Evolutionary conservation across 2,329 filamentous ascomycete species (phyloP).

Genomic region (Cladophialophora carrionii): DNA sequence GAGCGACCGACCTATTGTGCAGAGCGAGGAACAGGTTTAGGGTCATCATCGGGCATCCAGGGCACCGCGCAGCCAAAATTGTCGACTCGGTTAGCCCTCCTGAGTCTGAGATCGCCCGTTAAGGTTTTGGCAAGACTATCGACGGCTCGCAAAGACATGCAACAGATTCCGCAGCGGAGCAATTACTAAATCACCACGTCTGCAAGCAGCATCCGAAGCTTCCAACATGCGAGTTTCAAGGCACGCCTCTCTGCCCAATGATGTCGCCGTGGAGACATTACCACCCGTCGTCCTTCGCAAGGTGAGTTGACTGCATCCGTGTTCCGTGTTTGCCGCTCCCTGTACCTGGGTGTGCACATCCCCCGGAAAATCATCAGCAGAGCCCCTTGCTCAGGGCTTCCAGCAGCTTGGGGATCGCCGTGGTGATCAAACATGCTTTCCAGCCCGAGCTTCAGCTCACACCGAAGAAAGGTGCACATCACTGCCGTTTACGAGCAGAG

Average conservation of each 20-base stretch:
- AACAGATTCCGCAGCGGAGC: constrained; percentile 11
- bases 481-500: constrained; percentile 11
- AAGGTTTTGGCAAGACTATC: constrained; percentile 2
- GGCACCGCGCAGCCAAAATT: neutral
- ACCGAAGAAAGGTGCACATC: constrained; percentile 2
- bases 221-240: constrained; percentile 29
- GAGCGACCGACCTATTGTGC: constrained; percentile 10
- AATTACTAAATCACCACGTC: constrained; percentile 5
- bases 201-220: neutral
- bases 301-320: constrained; percentile 48
- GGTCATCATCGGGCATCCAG: neutral
- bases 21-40: neutral
- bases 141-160: constrained; percentile 13
- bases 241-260: constrained; percentile 24
- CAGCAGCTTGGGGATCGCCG: constrained; percentile 9
- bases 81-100: neutral
- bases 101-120: neutral
- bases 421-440: constrained; percentile 13
- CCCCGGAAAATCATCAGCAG: constrained; percentile 10
- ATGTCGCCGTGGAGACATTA: constrained; percentile 55
- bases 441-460: constrained; percentile 1
- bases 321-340: neutral
- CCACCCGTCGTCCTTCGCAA: constrained; percentile 62
- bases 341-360: neutral
- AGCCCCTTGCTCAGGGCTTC: neutral